Percentiles rank a stretch among this genome's conserved stretches.
phyloP scores from a whole-genome alignment of 192 early-diverging fungal species.

The Coemansia sp. region DNA sequence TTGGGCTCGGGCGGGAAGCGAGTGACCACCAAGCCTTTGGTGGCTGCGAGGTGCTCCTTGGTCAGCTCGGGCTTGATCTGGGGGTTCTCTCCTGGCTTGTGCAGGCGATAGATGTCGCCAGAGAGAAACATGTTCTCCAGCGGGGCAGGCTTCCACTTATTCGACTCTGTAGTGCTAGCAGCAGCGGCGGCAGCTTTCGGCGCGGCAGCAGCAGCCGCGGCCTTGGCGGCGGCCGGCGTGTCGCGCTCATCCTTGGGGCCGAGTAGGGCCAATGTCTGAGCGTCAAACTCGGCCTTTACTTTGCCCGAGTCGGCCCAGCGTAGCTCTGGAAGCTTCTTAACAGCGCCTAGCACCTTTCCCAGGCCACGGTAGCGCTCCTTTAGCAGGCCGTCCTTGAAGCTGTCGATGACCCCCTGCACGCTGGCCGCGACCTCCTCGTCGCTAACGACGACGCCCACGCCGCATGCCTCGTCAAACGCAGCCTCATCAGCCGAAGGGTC shows the following conservation, averaged over 20 bases:
- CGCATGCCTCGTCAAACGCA: slow-evolving; percentile 85
- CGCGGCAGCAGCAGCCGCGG: slow-evolving; percentile 23
- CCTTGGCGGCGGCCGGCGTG: slow-evolving; percentile 57
- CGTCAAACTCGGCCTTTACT: slow-evolving; percentile 90
- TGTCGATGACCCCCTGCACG: slow-evolving; percentile 67
- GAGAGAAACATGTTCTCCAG: slow-evolving; percentile 79
- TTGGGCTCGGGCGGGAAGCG: slow-evolving; percentile 99
- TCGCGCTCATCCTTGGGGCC: slow-evolving; percentile 99
- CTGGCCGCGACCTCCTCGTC: slow-evolving; percentile 71
- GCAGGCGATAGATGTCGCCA: slow-evolving; percentile 90
- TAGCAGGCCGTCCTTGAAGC: slow-evolving; percentile 70
- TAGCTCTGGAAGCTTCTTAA: slow-evolving; percentile 71
- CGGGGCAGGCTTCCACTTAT: slow-evolving; percentile 44
- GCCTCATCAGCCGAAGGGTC: slow-evolving; percentile 63
- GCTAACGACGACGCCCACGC: slow-evolving; percentile 90
- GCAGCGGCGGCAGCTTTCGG: slow-evolving; percentile 34
- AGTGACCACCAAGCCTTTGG: slow-evolving; percentile 90
- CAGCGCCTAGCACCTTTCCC: slow-evolving; percentile 73
- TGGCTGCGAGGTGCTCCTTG: slow-evolving; percentile 87
- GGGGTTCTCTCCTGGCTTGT: slow-evolving; percentile 95
- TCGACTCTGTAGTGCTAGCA: slow-evolving; percentile 15
- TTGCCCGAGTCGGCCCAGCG: slow-evolving; percentile 89
- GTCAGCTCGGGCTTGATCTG: slow-evolving; percentile 94
- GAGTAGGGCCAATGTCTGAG: slow-evolving; percentile 78
- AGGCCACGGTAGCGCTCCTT: slow-evolving; percentile 85